Percentiles rank a stretch among this genome's conserved stretches.
Conservation (phyloP, 2,329 filamentous ascomycete genomes). For the Sordariomycetes sp. region DNA sequence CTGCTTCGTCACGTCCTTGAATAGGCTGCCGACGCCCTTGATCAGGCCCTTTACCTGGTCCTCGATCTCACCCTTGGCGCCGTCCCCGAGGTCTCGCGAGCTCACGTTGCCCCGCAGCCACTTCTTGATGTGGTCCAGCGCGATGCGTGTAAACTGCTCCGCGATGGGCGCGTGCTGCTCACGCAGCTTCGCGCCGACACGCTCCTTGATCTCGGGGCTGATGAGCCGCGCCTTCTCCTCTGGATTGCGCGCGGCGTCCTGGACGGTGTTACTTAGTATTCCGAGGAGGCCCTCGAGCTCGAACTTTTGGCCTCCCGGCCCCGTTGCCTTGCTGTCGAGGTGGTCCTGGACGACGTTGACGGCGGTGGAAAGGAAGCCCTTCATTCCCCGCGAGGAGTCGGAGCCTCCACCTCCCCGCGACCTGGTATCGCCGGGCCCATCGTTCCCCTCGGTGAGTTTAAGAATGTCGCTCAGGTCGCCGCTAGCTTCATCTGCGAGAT, state of each 20-base stretch:
- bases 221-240: conserved; percentile 30
- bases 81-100: conserved; percentile 25
- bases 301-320: conserved; percentile 16
- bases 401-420: conserved; percentile 13
- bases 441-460: conserved; percentile 21
- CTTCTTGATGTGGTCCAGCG: conserved; percentile 30
- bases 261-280: conserved; percentile 25
- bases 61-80: conserved; percentile 27
- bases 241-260: conserved; percentile 28
- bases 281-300: conserved; percentile 28
- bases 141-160: conserved; percentile 30
- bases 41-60: conserved; percentile 29
- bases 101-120: conserved; percentile 29
- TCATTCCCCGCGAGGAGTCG: conserved; percentile 14
- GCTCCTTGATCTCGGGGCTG: conserved; percentile 31
- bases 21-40: conserved; percentile 26
- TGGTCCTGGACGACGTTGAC: conserved; percentile 26
- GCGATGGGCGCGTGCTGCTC: conserved; percentile 28
- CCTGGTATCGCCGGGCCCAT: conserved; percentile 9
- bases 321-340: conserved; percentile 15
- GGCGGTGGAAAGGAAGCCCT: conserved; percentile 25
- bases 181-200: conserved; percentile 23
- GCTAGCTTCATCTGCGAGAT: conserved; percentile 23
- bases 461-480: conserved; percentile 30
- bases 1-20: conserved; percentile 21